A percentile compares a stretch with the other conserved stretches of the same genome.
Conservation (phyloP, 1,284 basidiomycete species). For the Jaminaea rosea region DNA sequence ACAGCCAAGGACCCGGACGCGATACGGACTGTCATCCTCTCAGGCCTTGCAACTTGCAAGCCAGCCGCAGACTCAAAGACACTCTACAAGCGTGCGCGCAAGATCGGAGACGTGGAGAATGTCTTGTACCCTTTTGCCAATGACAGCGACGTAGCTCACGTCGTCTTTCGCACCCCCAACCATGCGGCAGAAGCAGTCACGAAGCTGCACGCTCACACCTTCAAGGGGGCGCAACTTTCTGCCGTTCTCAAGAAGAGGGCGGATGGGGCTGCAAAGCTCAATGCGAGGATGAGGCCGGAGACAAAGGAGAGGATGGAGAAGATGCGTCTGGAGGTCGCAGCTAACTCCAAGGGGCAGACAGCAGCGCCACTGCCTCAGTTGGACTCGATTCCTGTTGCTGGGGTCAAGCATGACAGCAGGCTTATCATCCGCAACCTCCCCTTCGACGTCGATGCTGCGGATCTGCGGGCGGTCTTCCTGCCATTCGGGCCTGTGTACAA, state of each 20-base stretch:
- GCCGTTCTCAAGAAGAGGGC: slow-evolving; percentile 83
- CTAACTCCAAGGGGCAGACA: slow-evolving; percentile 20
- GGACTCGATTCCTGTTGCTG: slow-evolving; percentile 8
- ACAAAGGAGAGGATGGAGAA: slow-evolving; percentile 48
- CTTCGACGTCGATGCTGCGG: slow-evolving; percentile 60
- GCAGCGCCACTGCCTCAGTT: slow-evolving; percentile 16
- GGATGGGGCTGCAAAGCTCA: slow-evolving; percentile 55
- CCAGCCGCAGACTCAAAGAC: slow-evolving; percentile 34
- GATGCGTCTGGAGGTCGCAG: slow-evolving; percentile 45
- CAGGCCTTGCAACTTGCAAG: slow-evolving; percentile 30
- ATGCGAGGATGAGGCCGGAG: slow-evolving; percentile 49
- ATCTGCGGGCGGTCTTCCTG: slow-evolving; percentile 77
- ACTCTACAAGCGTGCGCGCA: slow-evolving; percentile 42
- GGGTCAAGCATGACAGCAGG: slow-evolving; percentile 63
- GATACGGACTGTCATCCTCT: slow-evolving; percentile 38
- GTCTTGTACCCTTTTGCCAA: slow-evolving; percentile 25
- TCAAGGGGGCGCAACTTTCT: slow-evolving; percentile 76
- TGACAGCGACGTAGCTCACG: slow-evolving; percentile 54
- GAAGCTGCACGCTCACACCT: slow-evolving; percentile 86
- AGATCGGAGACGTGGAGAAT: slow-evolving; percentile 43
- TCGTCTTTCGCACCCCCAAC: slow-evolving; percentile 64
- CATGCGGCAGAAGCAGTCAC: slow-evolving; percentile 64
- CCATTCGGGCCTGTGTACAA: slow-evolving; percentile 80
- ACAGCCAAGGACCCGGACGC: slow-evolving; percentile 30
- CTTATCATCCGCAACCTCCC: slow-evolving; percentile 88